Evolutionary conservation across 257 asterid species (phyloP).

Genomic region (Solanum chiquidenum): DNA sequence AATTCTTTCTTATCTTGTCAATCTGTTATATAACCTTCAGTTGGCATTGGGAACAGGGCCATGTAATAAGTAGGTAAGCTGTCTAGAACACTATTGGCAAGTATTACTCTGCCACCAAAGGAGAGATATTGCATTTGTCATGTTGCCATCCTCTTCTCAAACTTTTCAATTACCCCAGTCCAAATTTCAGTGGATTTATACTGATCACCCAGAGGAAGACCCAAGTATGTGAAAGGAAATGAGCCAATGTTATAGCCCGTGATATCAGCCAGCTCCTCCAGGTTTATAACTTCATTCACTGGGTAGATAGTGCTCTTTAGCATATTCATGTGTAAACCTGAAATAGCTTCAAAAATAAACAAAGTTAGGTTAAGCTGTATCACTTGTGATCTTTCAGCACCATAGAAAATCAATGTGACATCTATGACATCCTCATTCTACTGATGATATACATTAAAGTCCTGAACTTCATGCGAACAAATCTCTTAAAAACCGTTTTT

Average conservation of each 20-base stretch:
- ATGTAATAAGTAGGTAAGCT: not conserved
- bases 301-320: not conserved
- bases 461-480: not conserved
- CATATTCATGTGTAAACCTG: not conserved
- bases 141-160: not conserved
- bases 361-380: not conserved
- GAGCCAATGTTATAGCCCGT: not conserved
- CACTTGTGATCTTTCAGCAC: not conserved
- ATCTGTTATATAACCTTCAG: not conserved
- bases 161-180: not conserved
- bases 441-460: not conserved
- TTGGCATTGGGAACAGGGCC: not conserved
- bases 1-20: not conserved
- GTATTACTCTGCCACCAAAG: not conserved
- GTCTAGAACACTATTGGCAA: not conserved
- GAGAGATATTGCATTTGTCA: not conserved
- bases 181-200: not conserved
- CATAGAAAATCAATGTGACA: not conserved
- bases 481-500: not conserved
- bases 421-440: not conserved
- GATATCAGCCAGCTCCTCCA: not conserved
- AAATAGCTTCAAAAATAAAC: not conserved
- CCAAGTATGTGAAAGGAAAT: not conserved
- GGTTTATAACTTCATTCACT: not conserved
- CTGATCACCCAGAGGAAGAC: not conserved